A percentile compares a stretch with the other conserved stretches of the same genome.
These are phyloP conservation scores for Rostrohypoxylon terebratum DNA, from an alignment of 495 filamentous ascomycete species.

Conservation along the genomic window DNA sequence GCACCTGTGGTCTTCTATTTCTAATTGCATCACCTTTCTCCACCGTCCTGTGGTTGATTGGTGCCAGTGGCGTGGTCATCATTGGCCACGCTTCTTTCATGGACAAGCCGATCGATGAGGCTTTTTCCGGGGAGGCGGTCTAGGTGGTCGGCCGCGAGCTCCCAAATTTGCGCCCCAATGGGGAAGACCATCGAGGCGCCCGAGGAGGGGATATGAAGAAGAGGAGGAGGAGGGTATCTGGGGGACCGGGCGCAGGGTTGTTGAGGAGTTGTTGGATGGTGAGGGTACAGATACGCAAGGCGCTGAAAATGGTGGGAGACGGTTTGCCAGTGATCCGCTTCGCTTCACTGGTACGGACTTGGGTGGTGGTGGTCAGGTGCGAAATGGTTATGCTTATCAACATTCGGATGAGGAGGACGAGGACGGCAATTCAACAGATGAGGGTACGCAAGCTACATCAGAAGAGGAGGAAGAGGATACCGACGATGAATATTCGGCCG, in stretches of 20 bases:
- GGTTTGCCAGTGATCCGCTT: constrained; percentile 69
- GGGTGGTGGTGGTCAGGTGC: constrained; percentile 59
- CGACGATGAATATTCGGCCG: constrained; percentile 64
- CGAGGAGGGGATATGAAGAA: constrained; percentile 70
- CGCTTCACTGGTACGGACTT: constrained; percentile 72
- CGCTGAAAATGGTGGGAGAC: constrained; percentile 59
- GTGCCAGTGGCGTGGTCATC: constrained; percentile 89
- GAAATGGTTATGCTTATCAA: constrained; percentile 59
- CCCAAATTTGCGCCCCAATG: constrained; percentile 93
- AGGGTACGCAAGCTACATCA: constrained; percentile 57
- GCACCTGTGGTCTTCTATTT: constrained; percentile 83
- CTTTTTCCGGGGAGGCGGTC: constrained; percentile 99
- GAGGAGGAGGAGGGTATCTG: constrained; percentile 61
- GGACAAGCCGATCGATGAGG: constrained; percentile 99
- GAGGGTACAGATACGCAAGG: constrained; percentile 73
- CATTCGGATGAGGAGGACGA: constrained; percentile 57
- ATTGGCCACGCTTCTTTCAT: constrained; percentile 94
- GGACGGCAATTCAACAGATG: constrained; percentile 63
- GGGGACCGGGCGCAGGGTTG: constrained; percentile 59
- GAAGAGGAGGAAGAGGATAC: constrained; percentile 63
- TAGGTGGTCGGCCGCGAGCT: constrained; percentile 99
- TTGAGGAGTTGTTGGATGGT: constrained; percentile 79
- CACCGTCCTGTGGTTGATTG: constrained; percentile 93
- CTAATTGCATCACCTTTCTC: constrained; percentile 83
- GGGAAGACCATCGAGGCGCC: constrained; percentile 97